Base-by-base conservation (phyloP, 768 basidiomycete species). In the Tulasnella sp. region DNA sequence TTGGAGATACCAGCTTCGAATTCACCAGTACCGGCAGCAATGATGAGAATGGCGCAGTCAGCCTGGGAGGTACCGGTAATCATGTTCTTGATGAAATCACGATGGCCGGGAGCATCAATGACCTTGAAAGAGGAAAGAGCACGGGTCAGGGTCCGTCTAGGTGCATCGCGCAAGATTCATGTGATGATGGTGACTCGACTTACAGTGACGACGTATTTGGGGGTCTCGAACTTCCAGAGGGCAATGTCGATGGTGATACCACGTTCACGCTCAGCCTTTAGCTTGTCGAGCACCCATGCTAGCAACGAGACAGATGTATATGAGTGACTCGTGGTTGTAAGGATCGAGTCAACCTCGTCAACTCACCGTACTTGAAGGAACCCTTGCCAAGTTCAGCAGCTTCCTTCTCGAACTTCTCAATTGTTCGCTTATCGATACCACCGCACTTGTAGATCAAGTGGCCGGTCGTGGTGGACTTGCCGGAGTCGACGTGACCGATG, bases 51-150 rank as follows among this genome's bases (percentile, higher is more conserved):
- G 82, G 96, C 97, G 83, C 97, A 99, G 85, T 99, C 97, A 84
- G 97, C 96, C 91, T 99, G 97, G 82, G 97, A 99, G 82, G 97
- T 99, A 89, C 97, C 97, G 79, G 97, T 99, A 85, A 99, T 99
- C 96, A 96, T 97, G 94, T 97, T 99, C 88, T 99, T 99, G 90
- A 99, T 99, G 87, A 99, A 99, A 84, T 99, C 97, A 91, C 97
- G 96, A 85, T 97, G 96, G 83, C 97, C 97, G 69, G 97, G 97
- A 84, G 97, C 97, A 84, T 99, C 97, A 82, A 99, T 99, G 87
- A 99, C 95, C 94, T 93, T 78, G 37, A 76, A 77, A 31, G n/a
- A 52, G 31, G 72, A 29, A 67, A 78, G 73, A 68, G 73, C 34
- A 22, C 22, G 34, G 19, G 36, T 38, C 37, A 70, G 69, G 42